Evolutionary conservation across 106 monocot genomes (phyloP).

Genomic region (Vanilla planifolia): DNA sequence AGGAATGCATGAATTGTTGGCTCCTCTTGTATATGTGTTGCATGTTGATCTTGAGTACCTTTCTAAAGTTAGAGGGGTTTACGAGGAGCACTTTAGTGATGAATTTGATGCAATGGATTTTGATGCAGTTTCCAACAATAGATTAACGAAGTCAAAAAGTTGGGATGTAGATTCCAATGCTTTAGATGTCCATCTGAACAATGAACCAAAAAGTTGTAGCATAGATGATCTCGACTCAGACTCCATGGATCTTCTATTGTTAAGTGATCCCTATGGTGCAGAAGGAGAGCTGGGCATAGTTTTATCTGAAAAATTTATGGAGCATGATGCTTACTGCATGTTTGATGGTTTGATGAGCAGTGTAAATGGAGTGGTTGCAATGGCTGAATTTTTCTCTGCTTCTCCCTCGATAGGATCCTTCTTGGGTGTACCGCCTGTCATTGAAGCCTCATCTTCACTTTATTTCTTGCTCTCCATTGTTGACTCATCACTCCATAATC

Average conservation of each 20-base stretch:
- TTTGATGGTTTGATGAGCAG: conserved; percentile 84
- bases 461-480: conserved; percentile 58
- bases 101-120: conserved; percentile 60
- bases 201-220: conserved; percentile 24
- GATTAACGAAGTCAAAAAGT: conserved; percentile 25
- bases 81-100: conserved; percentile 69
- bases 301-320: conserved; percentile 88
- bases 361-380: conserved; percentile 45
- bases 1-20: conserved; percentile 98
- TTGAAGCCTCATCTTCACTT: conserved; percentile 62
- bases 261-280: conserved; percentile 88
- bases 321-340: conserved; percentile 95
- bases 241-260: conserved; percentile 58
- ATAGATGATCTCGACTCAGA: conserved; percentile 68
- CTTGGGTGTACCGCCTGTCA: conserved; percentile 40
- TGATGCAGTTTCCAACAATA: conserved; percentile 30
- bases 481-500: conserved; percentile 55
- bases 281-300: conserved; percentile 87
- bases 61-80: conserved; percentile 38
- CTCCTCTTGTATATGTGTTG: conserved; percentile 87
- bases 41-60: conserved; percentile 72
- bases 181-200: not conserved
- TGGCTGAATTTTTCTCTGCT: conserved; percentile 64
- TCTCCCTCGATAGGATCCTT: conserved; percentile 22
- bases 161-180: conserved; percentile 11